Evolutionary conservation across 2,329 filamentous ascomycete genomes (phyloP), one percentile per base, ranked within the genome.

Genomic region (Fusarium chaquense): DNA sequence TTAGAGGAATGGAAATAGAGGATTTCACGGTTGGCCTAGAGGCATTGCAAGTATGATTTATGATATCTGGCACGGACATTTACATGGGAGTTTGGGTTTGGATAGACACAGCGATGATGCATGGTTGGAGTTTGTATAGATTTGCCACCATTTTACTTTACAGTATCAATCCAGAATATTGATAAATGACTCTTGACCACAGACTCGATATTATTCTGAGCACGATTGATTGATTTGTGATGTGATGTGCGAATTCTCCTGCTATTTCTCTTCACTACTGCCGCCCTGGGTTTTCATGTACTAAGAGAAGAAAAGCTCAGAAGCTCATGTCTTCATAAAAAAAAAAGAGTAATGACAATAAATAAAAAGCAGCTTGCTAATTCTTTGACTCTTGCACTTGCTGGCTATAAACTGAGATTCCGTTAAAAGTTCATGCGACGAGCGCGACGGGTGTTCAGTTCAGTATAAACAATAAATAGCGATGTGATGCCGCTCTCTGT

Each of bases 1-100:
- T 97, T 75, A 85, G 85, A 67, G 92, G 90, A 0, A 78, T 97
- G 55, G 91, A 95, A 62, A 72, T 84, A 2, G 79, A 81, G 24
- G 75, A 70, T n/a, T 68, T 76, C 38, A 65, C 66, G 1, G 53
- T 62, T n/a, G 72, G 69, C 3, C 49, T 75, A 28, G 67, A 76
- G 35, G 72, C 70, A 26, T 45, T 75, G 59, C 62, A 70, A 40
- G 65, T 43, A 55, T 74, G 33, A 74, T 38, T 16, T 33, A 45
- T 45, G 20, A 22, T 26, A 33, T 33, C 33, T 44, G 15, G 13
- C 20, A 46, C 52, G 26, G 67, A 53, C 58, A 58, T 70, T 70
- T 63, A 33, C n/a, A 46, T 47, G 33, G 62, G 67, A 52, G 49
- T 52, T 52, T 40, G 18, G 49, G 49, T 28, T 52, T 41, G n/a